Evolutionary conservation across 2,329 filamentous ascomycete genomes (phyloP).

Genomic region (Rugonectria rugulosa): DNA sequence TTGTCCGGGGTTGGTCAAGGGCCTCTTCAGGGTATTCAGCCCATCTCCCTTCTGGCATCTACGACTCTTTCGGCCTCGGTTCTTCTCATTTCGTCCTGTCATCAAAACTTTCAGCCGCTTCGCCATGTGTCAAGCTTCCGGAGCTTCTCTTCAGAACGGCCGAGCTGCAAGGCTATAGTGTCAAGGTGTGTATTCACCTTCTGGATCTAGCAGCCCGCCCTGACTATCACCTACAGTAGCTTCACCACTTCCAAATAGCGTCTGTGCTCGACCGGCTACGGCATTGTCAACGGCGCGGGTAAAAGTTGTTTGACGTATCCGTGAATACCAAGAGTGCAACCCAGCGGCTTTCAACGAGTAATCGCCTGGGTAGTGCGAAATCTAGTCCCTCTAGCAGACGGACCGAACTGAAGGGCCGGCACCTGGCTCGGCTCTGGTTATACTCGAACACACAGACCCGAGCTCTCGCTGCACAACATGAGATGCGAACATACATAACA

Average conservation of each 20-base stretch:
- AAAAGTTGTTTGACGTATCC: too few species aligned
- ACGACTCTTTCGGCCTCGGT: background rate
- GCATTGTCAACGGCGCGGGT: background rate
- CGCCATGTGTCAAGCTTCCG: background rate
- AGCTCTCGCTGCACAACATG: too few species aligned
- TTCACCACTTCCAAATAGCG: too few species aligned
- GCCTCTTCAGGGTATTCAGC: background rate
- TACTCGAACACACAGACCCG: too few species aligned
- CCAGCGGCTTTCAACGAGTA: too few species aligned
- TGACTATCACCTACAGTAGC: background rate
- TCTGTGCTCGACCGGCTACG: background rate
- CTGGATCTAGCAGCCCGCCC: background rate
- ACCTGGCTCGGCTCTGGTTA: too few species aligned
- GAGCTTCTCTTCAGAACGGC: background rate
- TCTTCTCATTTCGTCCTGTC: background rate
- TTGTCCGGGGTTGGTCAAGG: conserved; percentile 12
- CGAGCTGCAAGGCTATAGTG: background rate
- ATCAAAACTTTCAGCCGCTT: background rate
- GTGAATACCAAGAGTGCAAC: too few species aligned
- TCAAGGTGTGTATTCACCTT: too few species aligned
- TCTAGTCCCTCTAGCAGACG: too few species aligned
- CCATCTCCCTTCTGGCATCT: conserved; percentile 13
- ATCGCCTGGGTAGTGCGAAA: too few species aligned
- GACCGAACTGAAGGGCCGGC: too few species aligned
- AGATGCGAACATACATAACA: too few species aligned